A percentile compares a stretch with the other conserved stretches of the same genome.
phyloP scores from a whole-genome alignment of 495 filamentous ascomycete species.

The Aspergillus bertholletiae region DNA sequence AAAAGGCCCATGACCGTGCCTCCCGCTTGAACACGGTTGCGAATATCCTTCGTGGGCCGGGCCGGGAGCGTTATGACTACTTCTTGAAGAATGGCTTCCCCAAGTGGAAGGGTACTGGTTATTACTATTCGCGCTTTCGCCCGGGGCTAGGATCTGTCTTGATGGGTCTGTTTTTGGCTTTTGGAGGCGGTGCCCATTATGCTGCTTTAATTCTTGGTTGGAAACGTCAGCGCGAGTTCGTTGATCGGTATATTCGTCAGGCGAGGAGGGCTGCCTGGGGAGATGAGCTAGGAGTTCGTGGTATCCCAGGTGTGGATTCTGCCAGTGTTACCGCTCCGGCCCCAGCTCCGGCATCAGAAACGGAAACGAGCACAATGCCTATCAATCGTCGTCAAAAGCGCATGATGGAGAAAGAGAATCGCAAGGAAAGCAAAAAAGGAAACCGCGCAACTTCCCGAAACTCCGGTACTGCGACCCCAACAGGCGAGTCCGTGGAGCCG shows the following conservation, averaged over 20 bases:
- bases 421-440: slow-evolving; percentile 57
- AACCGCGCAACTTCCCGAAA: slow-evolving; percentile 28
- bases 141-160: slow-evolving; percentile 85
- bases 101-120: slow-evolving; percentile 92
- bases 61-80: slow-evolving; percentile 87
- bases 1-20: slow-evolving; percentile 75
- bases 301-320: slow-evolving; percentile 63
- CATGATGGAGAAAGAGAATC: slow-evolving; percentile 76
- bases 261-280: slow-evolving; percentile 89
- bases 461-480: slow-evolving; percentile 48
- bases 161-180: slow-evolving; percentile 75
- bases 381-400: slow-evolving; percentile 87
- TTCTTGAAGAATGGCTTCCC: slow-evolving; percentile 95
- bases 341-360: slow-evolving; percentile 22
- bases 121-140: slow-evolving; percentile 92
- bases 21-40: slow-evolving; percentile 77
- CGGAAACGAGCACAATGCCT: slow-evolving; percentile 44
- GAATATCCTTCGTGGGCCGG: slow-evolving; percentile 75
- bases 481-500: slow-evolving; percentile 48
- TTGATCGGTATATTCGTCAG: slow-evolving; percentile 85
- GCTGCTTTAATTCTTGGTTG: slow-evolving; percentile 75
- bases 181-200: slow-evolving; percentile 84
- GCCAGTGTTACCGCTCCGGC: slow-evolving; percentile 33
- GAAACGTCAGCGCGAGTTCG: slow-evolving; percentile 86
- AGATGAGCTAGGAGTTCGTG: slow-evolving; percentile 62